phyloP scores from a whole-genome alignment of 208 protist species.

The Acanthamoeba culbertsoni region DNA sequence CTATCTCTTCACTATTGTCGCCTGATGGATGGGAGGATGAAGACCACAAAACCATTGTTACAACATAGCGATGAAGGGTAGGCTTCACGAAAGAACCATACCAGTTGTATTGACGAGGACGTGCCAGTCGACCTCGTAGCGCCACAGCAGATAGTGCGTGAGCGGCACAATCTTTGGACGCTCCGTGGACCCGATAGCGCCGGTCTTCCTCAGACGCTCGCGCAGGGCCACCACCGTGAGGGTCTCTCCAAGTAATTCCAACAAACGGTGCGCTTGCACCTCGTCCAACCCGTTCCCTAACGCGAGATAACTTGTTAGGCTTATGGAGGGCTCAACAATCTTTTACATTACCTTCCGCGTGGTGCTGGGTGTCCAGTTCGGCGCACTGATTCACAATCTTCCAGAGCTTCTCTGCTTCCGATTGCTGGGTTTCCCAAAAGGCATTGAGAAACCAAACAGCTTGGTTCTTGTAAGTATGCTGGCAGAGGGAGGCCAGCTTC shows the following conservation, averaged over 20 bases:
- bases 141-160: constrained; percentile 51
- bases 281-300: not conserved
- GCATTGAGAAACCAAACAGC: too few species aligned
- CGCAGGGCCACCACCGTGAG: constrained; percentile 29
- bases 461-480: too few species aligned
- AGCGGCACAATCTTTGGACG: constrained; percentile 33
- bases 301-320: not conserved
- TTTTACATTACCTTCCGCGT: not conserved
- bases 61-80: too few species aligned
- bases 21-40: not conserved
- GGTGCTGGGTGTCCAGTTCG: not conserved
- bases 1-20: constrained; percentile 61
- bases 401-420: not conserved
- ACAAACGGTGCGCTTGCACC: not conserved
- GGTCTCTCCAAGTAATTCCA: not conserved
- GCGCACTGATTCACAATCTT: not conserved
- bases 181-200: constrained; percentile 12
- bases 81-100: not conserved
- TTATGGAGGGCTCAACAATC: too few species aligned
- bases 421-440: too few species aligned
- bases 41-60: not conserved
- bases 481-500: too few species aligned
- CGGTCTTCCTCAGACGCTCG: not conserved
- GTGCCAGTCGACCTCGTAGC: constrained; percentile 60
- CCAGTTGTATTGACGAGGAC: constrained; percentile 16